Evolutionary conservation across 768 basidiomycete genomes (phyloP), one percentile per base, ranked within the genome.

Genomic region (Grammothele lineata): DNA sequence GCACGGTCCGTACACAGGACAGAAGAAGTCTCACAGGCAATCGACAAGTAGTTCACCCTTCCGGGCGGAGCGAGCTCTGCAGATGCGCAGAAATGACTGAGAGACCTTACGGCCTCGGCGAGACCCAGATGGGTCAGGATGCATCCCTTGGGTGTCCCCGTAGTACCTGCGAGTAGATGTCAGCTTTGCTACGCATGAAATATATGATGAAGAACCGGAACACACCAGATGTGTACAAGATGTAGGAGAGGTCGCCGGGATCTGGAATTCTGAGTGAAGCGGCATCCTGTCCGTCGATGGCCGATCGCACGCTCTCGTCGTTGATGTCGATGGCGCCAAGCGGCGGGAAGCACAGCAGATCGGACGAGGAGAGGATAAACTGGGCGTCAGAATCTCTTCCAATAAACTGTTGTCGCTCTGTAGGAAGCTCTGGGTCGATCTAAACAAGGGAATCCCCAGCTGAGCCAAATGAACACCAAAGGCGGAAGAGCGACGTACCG

Each of bases 111-210:
- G 5, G 66, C 68, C 48, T 62, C 62, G 14, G 51, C 51, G n/a
- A 70, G 56, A 12, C 69, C 67, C 1, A 51, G 48, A 23, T 70
- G 67, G 10, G 67, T 65, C 23, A 75, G 52, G 11, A 77, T 56
- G 53, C 75, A 77, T 18, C 75, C 75, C 56, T 77, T 77, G 2
- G 75, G 75, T 36, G 68, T 74, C 30, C 75, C 75, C 4, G 75
- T 76, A 3, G 75, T 77, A 3, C 75, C 75, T 75, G 22, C 21
- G n/a, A n/a, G n/a, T 9, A 11, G n/a, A 21, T 35, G 7, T 52
- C 7, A 52, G 50, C 14, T 1, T 8, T 9, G 24, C n/a, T 12
- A 11, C 12, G 25, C 19, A 22, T 12, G 6, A 1, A 33, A 17
- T n/a, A n/a, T n/a, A n/a, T n/a, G n/a, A 11, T 14, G 7, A 2